Conservation (phyloP, 345 rosid genomes). For the Lumnitzera littorea region DNA sequence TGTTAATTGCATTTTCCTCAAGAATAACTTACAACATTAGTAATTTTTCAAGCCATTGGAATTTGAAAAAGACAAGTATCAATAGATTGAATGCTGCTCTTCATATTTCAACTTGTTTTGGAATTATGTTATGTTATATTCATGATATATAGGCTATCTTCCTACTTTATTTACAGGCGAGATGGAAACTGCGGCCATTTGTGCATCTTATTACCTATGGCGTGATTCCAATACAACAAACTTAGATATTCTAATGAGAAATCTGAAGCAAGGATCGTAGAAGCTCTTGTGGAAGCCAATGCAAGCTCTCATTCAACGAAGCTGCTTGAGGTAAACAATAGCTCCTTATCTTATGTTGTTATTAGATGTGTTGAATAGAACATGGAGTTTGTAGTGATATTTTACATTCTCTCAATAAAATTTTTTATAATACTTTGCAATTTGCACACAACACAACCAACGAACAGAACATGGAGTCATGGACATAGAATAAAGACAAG, state of each 20-base stretch:
- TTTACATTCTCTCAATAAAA: no score
- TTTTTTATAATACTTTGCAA: no score
- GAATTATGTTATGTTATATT: neutral
- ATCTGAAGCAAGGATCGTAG: constrained; percentile 68
- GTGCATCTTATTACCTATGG: constrained; percentile 95
- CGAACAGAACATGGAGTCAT: no score
- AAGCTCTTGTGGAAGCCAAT: constrained; percentile 39
- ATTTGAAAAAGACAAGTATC: no score
- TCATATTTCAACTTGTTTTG: no score
- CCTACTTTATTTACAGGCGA: constrained; percentile 51
- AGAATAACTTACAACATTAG: neutral
- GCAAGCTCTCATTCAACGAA: constrained; percentile 20
- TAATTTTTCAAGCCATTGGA: no score
- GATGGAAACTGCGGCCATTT: constrained; percentile 99
- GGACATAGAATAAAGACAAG: no score
- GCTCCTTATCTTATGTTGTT: neutral
- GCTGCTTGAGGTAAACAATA: constrained; percentile 39
- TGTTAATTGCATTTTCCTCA: neutral
- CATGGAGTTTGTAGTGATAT: no score
- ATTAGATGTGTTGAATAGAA: no score
- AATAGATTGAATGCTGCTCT: no score
- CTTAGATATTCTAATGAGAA: constrained; percentile 94
- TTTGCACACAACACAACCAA: no score
- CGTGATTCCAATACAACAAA: constrained; percentile 79
- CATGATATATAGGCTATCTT: constrained; percentile 7